A percentile compares a stretch with the other conserved stretches of the same genome.
These are phyloP conservation scores for Blastocystis sp. DNA, from an alignment of 352 stramenopile species.

Conservation along the genomic window DNA sequence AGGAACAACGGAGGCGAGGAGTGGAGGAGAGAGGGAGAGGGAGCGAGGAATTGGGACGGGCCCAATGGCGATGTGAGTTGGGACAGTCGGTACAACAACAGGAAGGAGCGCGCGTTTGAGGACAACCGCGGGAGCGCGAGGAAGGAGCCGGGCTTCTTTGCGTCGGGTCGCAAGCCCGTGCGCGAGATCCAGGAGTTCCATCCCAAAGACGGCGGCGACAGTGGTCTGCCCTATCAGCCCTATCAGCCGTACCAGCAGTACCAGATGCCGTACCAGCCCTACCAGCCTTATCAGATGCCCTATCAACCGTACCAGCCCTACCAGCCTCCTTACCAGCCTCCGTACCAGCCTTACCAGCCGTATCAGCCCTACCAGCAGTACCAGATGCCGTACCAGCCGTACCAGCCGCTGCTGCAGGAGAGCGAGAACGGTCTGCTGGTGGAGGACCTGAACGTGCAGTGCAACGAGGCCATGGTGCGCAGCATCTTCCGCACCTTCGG, in stretches of 20 bases:
- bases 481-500: constrained; percentile 31
- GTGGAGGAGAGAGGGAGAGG: no score
- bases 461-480: not conserved
- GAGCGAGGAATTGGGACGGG: no score
- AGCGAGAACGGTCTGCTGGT: constrained; percentile 9
- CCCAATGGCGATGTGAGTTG: no score
- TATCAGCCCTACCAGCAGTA: constrained; percentile 1
- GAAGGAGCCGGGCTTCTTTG: no score
- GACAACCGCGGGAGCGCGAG: no score
- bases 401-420: not conserved
- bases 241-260: not conserved
- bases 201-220: no score
- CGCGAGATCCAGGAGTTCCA: no score
- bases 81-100: no score
- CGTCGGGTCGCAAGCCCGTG: no score
- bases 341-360: not conserved
- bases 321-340: not conserved
- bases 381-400: not conserved
- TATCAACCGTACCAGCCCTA: not conserved
- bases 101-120: no score
- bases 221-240: no score
- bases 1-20: no score
- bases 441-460: not conserved
- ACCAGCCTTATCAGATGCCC: not conserved
- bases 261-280: not conserved